These are phyloP conservation scores for Bonia amplexicaulis DNA, from an alignment of 176 grass and related monocot species.

Conservation along the genomic window DNA sequence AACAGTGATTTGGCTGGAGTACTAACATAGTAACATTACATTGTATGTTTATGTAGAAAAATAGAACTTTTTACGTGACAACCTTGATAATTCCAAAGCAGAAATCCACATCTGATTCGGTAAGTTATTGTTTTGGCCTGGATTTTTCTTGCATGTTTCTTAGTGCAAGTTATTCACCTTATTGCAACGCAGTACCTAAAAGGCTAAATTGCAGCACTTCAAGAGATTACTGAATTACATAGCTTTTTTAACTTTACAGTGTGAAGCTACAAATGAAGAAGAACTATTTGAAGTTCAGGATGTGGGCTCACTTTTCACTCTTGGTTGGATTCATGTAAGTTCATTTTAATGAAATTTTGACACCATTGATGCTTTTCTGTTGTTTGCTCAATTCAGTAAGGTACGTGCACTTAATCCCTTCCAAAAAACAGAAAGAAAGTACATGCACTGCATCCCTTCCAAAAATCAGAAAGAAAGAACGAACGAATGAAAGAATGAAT, in stretches of 20 bases:
- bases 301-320: conserved; percentile 83
- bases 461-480: background rate
- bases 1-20: conserved; percentile 20
- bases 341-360: conserved; percentile 18
- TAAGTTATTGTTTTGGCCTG: conserved; percentile 37
- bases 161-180: background rate
- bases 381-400: conserved; percentile 26
- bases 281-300: conserved; percentile 99
- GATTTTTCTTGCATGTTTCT: background rate
- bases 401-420: background rate
- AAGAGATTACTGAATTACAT: conserved; percentile 5
- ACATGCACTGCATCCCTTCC: background rate
- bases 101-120: conserved; percentile 90
- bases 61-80: conserved; percentile 85
- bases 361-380: conserved; percentile 4
- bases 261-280: conserved; percentile 99
- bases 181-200: background rate
- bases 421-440: background rate
- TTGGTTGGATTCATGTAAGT: conserved; percentile 99
- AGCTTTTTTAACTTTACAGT: conserved; percentile 46
- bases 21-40: conserved; percentile 40
- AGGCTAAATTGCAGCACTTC: background rate
- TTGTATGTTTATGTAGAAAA: conserved; percentile 72
- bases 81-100: conserved; percentile 98
- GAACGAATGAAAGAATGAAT: background rate